phyloP scores from a whole-genome alignment of 495 filamentous ascomycete genomes.

The Talaromyces wortmannii region DNA sequence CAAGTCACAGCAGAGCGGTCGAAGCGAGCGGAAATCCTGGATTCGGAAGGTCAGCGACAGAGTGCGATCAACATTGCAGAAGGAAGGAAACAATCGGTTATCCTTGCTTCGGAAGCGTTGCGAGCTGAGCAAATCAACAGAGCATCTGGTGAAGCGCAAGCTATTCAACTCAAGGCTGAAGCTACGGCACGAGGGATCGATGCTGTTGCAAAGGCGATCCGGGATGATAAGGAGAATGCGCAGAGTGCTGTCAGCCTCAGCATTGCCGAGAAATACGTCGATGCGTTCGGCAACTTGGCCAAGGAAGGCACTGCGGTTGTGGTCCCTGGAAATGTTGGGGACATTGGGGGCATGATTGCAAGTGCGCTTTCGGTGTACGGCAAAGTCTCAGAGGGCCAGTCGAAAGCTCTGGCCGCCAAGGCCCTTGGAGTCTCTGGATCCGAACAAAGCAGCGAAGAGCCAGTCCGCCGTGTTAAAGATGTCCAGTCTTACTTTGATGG shows the following conservation, averaged over 20 bases:
- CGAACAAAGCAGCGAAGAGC: constrained; percentile 11
- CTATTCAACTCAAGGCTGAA: constrained; percentile 75
- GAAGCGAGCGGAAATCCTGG: constrained; percentile 95
- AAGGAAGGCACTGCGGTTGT: constrained; percentile 92
- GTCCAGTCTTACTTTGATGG: constrained; percentile 7
- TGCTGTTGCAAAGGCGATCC: constrained; percentile 68
- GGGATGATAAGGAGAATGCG: constrained; percentile 61
- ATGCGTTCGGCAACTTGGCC: constrained; percentile 85
- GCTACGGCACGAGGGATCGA: constrained; percentile 88
- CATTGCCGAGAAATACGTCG: constrained; percentile 97
- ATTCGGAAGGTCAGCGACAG: constrained; percentile 92
- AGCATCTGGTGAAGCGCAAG: constrained; percentile 86
- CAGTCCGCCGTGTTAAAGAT: not conserved
- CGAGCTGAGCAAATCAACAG: constrained; percentile 85
- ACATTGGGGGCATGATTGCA: constrained; percentile 95
- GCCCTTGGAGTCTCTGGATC: constrained; percentile 22
- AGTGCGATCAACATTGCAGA: constrained; percentile 98
- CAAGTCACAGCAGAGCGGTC: constrained; percentile 95
- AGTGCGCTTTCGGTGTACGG: constrained; percentile 94
- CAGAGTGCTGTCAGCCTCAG: constrained; percentile 76
- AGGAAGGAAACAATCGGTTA: constrained; percentile 90
- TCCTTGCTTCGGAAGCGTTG: constrained; percentile 90
- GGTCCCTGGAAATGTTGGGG: constrained; percentile 95
- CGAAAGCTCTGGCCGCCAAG: constrained; percentile 55
- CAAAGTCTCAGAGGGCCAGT: constrained; percentile 83